A percentile compares a stretch with the other conserved stretches of the same genome.
phyloP scores from a whole-genome alignment of 805 yeast species.

The Naumovozyma dairenensis region DNA sequence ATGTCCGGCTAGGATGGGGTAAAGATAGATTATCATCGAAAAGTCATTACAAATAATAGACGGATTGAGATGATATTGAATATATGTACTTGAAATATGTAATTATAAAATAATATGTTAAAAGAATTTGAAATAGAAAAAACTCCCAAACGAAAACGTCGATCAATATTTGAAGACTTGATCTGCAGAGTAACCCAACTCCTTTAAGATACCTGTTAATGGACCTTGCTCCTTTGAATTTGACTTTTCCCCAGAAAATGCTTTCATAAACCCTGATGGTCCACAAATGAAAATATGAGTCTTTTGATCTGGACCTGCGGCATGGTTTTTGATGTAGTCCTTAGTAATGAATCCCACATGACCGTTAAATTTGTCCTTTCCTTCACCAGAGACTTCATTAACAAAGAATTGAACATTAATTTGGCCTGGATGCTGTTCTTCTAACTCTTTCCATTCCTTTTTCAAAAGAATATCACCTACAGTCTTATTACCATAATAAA shows the following conservation, averaged over 20 bases:
- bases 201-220: conserved; percentile 76
- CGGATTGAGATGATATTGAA: neutral
- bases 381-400: no score
- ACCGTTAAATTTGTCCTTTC: conserved; percentile 46
- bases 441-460: conserved; percentile 55
- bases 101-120: no score
- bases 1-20: no score
- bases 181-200: conserved; percentile 77
- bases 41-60: no score
- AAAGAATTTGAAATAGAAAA: no score
- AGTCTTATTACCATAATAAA: conserved; percentile 72
- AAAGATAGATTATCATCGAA: no score
- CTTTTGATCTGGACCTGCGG: conserved; percentile 60
- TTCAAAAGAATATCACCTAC: conserved; percentile 71
- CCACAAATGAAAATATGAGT: conserved; percentile 85
- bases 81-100: no score
- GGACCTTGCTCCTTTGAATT: conserved; percentile 94
- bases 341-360: conserved; percentile 67
- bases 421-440: conserved; percentile 60
- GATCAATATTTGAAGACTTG: conserved; percentile 78
- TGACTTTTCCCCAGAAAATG: conserved; percentile 75
- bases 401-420: conserved; percentile 71
- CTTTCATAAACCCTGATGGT: conserved; percentile 84
- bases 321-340: conserved; percentile 51
- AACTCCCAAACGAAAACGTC: neutral